Percentiles rank a stretch among this genome's conserved stretches.
Evolutionary conservation across 2,329 filamentous ascomycete genomes (phyloP).

Genomic region (Pseudogymnoascus pannorum): DNA sequence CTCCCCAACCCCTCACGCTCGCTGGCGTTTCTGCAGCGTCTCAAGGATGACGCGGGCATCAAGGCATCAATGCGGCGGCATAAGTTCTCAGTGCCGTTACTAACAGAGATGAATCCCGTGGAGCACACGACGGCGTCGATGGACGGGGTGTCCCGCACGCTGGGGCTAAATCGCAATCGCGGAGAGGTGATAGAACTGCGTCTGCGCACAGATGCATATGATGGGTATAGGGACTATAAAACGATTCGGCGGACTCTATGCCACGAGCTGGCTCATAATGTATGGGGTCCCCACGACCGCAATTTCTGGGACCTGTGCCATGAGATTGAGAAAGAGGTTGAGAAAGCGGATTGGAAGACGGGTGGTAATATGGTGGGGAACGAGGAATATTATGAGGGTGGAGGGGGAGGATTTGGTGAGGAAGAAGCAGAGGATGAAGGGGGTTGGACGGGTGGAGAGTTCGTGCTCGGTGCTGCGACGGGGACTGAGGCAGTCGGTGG

Average conservation of each 20-base stretch:
- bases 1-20: constrained; percentile 70
- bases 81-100: constrained; percentile 72
- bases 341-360: constrained; percentile 67
- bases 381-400: constrained; percentile 50
- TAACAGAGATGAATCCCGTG: constrained; percentile 93
- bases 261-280: constrained; percentile 92
- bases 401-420: constrained; percentile 35
- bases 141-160: constrained; percentile 64
- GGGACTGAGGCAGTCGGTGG: constrained; percentile 33
- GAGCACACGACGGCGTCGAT: constrained; percentile 66
- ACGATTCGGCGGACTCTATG: constrained; percentile 87
- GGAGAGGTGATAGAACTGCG: constrained; percentile 89
- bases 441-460: constrained; percentile 73
- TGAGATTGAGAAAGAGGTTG: constrained; percentile 82
- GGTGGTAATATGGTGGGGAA: constrained; percentile 57
- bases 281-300: constrained; percentile 74
- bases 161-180: constrained; percentile 80
- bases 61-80: constrained; percentile 75
- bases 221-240: constrained; percentile 88
- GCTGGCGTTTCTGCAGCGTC: constrained; percentile 62
- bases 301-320: constrained; percentile 86
- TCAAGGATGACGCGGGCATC: constrained; percentile 81
- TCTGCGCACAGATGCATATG: constrained; percentile 85
- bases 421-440: constrained; percentile 59
- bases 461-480: constrained; percentile 55